These are phyloP conservation scores for Piper betle DNA, from an alignment of 164 flowering plant genomes.

Conservation along the genomic window DNA sequence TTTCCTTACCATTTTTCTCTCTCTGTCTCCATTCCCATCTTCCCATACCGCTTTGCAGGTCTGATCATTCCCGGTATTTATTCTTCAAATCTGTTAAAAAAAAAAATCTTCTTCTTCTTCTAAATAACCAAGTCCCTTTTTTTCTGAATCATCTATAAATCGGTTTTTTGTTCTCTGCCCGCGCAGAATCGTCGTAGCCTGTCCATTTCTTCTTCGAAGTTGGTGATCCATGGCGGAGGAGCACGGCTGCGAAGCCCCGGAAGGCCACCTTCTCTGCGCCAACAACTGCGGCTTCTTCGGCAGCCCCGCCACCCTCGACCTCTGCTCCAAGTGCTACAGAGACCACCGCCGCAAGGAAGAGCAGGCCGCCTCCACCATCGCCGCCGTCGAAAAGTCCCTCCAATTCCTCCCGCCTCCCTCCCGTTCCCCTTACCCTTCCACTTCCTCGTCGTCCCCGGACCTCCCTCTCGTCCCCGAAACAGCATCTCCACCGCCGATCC, in stretches of 20 bases:
- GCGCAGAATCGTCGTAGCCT: not conserved
- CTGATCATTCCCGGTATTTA: no score
- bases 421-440: conserved; percentile 5
- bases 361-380: conserved; percentile 31
- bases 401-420: conserved; percentile 20
- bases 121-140: no score
- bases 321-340: conserved; percentile 68
- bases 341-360: conserved; percentile 40
- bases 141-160: not conserved
- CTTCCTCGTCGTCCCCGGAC: not conserved
- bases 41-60: no score
- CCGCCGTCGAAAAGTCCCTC: conserved; percentile 33
- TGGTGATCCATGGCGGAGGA: conserved; percentile 63
- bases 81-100: no score
- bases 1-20: no score
- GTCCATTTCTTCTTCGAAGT: not conserved
- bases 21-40: no score
- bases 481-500: not conserved
- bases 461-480: not conserved
- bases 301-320: conserved; percentile 46
- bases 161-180: not conserved
- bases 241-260: conserved; percentile 47
- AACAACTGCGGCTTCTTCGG: conserved; percentile 82
- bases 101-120: no score
- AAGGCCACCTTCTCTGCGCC: conserved; percentile 52